Base-by-base conservation (phyloP, 352 stramenopile species). In the Aphanomyces astaci region DNA sequence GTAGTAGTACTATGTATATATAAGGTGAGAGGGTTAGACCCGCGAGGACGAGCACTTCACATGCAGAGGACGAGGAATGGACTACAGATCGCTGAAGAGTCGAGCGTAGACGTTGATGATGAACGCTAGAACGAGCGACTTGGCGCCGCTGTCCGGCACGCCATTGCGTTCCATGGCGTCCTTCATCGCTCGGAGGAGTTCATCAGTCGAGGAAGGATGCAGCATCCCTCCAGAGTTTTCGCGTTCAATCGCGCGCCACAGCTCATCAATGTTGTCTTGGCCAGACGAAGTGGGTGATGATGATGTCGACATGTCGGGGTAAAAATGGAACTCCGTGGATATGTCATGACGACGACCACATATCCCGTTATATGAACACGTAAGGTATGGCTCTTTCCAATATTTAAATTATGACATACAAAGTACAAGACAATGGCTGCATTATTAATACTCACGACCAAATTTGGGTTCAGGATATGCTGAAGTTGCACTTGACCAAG, bases 31-130 rank as follows among this genome's bases (percentile, higher is more conserved):
- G n/a, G n/a, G n/a, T n/a, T n/a, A n/a, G n/a, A n/a, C n/a, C n/a
- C n/a, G n/a, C 36, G 15, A 43, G 36, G 36, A 43, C 36, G 36
- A n/a, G n/a, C n/a, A n/a, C n/a, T n/a, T n/a, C n/a, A n/a, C n/a
- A n/a, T n/a, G n/a, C n/a, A n/a, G n/a, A n/a, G n/a, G 19, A 55
- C 48, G 48, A 13, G 39, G 17, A 17, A 46, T 17, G 13, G 9
- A 53, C 24, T 32, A 59, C 19, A 59, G 7, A 25, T 30, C 27
- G 27, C 13, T 32, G 24, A 59, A 59, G 11, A 59, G 13, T 5
- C 24, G 51, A 11, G 27, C 51, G 27, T 59, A 59, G 22, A 59
- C n/a, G 51, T 59, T 19, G n/a, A 59, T 25, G 51, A 59, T 19
- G 24, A 59, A 32, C 51, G 51, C 17, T 1, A 59, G 13, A 4